Conservation (phyloP, 2,329 filamentous ascomycete genomes). For the Ceratocystis ficicola region DNA sequence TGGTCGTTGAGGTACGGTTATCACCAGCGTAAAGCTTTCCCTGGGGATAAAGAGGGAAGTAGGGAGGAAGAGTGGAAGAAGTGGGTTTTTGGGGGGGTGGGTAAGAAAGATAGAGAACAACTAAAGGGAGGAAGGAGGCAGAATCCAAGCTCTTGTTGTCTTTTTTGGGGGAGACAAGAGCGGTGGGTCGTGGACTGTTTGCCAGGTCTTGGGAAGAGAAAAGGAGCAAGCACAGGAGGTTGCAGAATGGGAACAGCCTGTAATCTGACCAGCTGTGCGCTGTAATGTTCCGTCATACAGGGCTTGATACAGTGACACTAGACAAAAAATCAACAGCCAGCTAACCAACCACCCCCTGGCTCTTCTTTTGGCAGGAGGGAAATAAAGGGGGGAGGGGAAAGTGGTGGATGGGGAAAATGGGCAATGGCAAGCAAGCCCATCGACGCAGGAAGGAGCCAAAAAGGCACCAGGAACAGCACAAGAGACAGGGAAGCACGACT, state of each 20-base stretch:
- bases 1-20: slow-evolving; percentile 21
- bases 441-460: slow-evolving; percentile 20
- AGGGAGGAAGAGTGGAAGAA: slow-evolving; percentile 7
- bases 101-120: neutral
- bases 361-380: slow-evolving; percentile 14
- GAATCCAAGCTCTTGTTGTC: slow-evolving; percentile 5
- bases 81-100: slow-evolving; percentile 9
- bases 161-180: neutral
- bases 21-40: slow-evolving; percentile 22
- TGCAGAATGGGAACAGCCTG: neutral
- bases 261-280: neutral
- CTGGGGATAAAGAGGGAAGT: slow-evolving; percentile 13
- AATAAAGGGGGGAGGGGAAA: slow-evolving; percentile 21
- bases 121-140: slow-evolving; percentile 1
- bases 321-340: neutral
- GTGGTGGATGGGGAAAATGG: neutral
- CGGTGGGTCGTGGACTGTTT: slow-evolving; percentile 2
- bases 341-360: slow-evolving; percentile 7
- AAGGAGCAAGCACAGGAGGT: slow-evolving; percentile 12
- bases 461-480: slow-evolving; percentile 18
- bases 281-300: neutral
- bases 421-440: slow-evolving; percentile 15
- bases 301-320: neutral
- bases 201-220: slow-evolving; percentile 6
- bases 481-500: slow-evolving; percentile 20